Evolutionary conservation across 768 basidiomycete species (phyloP).

Genomic region (Daedaleopsis sinensis): DNA sequence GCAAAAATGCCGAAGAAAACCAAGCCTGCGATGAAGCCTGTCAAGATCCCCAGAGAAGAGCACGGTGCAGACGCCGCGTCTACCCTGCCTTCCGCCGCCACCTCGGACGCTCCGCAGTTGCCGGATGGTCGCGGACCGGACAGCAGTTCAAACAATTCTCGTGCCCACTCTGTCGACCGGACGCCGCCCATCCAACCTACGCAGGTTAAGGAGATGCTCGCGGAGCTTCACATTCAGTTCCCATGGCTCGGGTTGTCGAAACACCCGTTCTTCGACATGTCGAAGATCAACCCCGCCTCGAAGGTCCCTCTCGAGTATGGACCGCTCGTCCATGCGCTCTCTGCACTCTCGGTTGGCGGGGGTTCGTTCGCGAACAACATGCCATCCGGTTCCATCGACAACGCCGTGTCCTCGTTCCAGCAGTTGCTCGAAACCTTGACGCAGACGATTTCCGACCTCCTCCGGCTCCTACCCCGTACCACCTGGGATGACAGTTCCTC

Average conservation of each 20-base stretch:
- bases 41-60: constrained; percentile 64
- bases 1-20: constrained; percentile 87
- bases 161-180: constrained; percentile 62
- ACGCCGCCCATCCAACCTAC: constrained; percentile 46
- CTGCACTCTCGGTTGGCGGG: constrained; percentile 83
- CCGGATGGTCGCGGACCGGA: constrained; percentile 39
- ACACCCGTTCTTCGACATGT: constrained; percentile 75
- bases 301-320: constrained; percentile 85
- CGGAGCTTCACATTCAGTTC: constrained; percentile 63
- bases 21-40: constrained; percentile 62
- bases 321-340: constrained; percentile 82
- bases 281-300: constrained; percentile 72
- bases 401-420: constrained; percentile 88
- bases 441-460: constrained; percentile 85
- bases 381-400: constrained; percentile 88
- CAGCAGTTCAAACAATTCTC: constrained; percentile 58
- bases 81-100: constrained; percentile 45
- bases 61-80: constrained; percentile 47
- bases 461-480: constrained; percentile 83
- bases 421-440: constrained; percentile 87
- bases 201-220: constrained; percentile 65
- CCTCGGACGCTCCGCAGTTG: constrained; percentile 50
- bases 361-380: constrained; percentile 83
- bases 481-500: constrained; percentile 92
- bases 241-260: constrained; percentile 67